Evolutionary conservation across 768 basidiomycete genomes (phyloP).

Genomic region (Atractiella rhizophila): DNA sequence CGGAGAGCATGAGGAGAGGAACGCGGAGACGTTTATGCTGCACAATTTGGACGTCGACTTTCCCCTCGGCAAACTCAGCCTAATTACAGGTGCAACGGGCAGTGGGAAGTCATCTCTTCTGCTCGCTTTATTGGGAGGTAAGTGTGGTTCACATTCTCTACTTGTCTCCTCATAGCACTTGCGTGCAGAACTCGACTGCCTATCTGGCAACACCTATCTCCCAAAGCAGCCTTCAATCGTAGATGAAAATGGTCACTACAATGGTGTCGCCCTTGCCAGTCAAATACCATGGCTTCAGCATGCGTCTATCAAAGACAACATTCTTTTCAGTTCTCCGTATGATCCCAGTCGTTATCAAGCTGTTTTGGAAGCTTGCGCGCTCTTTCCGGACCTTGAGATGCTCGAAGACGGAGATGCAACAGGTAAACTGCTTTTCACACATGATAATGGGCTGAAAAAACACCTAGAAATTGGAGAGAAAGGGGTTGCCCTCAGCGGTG

Average conservation of each 20-base stretch:
- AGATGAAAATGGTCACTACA: conserved; percentile 1
- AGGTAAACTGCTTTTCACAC: too few relatives aligned
- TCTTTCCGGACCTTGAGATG: conserved; percentile 42
- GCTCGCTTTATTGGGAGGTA: conserved; percentile 4
- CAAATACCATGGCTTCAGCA: conserved; percentile 11
- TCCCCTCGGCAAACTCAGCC: too few relatives aligned
- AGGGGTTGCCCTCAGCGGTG: background rate
- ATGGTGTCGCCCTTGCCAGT: conserved; percentile 3
- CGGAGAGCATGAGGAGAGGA: too few relatives aligned
- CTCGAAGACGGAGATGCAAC: conserved; percentile 57
- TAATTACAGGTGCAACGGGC: conserved; percentile 23
- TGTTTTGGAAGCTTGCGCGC: conserved; percentile 50
- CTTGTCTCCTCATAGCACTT: too few relatives aligned
- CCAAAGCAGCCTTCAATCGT: conserved; percentile 10
- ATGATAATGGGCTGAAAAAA: too few relatives aligned
- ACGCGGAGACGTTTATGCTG: too few relatives aligned
- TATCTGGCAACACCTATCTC: conserved; percentile 24
- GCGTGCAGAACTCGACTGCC: conserved; percentile 25
- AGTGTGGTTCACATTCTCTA: too few relatives aligned
- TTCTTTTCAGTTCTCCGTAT: conserved; percentile 43
- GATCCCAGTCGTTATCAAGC: conserved; percentile 37
- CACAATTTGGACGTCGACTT: too few relatives aligned
- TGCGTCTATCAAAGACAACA: conserved; percentile 43
- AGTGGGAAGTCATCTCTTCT: conserved; percentile 36
- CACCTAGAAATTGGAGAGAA: background rate